Conservation (phyloP, 495 filamentous ascomycete genomes). For the Corynascus novoguineensis region DNA sequence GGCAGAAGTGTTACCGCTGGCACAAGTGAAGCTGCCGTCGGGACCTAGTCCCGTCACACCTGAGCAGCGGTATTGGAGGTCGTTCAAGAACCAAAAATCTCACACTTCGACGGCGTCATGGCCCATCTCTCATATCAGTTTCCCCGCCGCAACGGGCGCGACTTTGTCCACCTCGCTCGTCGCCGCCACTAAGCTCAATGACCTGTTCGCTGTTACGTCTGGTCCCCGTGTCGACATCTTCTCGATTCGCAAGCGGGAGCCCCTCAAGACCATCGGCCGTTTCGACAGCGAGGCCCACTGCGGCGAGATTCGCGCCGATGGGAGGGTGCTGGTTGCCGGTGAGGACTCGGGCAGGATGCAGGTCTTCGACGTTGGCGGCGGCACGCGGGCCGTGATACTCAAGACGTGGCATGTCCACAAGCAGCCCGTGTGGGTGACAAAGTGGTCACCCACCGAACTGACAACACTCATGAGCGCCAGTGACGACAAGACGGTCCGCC, state of each 20-base stretch:
- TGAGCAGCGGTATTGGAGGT: slow-evolving; percentile 89
- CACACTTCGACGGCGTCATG: slow-evolving; percentile 80
- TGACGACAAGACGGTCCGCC: slow-evolving; percentile 84
- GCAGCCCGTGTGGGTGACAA: slow-evolving; percentile 87
- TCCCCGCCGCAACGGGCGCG: slow-evolving; percentile 50
- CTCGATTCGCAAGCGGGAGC: slow-evolving; percentile 79
- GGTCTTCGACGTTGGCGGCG: slow-evolving; percentile 74
- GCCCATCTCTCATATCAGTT: slow-evolving; percentile 82
- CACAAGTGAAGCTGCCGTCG: slow-evolving; percentile 74
- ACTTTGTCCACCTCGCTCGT: slow-evolving; percentile 42
- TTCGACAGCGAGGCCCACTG: slow-evolving; percentile 85
- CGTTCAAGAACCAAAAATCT: slow-evolving; percentile 80
- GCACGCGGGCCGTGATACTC: slow-evolving; percentile 72
- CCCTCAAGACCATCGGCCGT: slow-evolving; percentile 83
- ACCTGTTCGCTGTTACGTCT: slow-evolving; percentile 87
- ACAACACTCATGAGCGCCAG: slow-evolving; percentile 77
- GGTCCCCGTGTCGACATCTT: slow-evolving; percentile 89
- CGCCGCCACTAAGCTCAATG: slow-evolving; percentile 46
- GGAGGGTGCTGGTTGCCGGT: slow-evolving; percentile 80
- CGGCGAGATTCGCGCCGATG: slow-evolving; percentile 82
- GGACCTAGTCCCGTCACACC: slow-evolving; percentile 69
- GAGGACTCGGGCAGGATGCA: slow-evolving; percentile 87
- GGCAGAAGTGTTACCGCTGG: slow-evolving; percentile 74
- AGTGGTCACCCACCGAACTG: slow-evolving; percentile 79
- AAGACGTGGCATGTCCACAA: slow-evolving; percentile 96